A percentile compares a stretch with the other conserved stretches of the same genome.
Conservation (phyloP, 1,139 yeast species). For the Candida mesenterica region DNA sequence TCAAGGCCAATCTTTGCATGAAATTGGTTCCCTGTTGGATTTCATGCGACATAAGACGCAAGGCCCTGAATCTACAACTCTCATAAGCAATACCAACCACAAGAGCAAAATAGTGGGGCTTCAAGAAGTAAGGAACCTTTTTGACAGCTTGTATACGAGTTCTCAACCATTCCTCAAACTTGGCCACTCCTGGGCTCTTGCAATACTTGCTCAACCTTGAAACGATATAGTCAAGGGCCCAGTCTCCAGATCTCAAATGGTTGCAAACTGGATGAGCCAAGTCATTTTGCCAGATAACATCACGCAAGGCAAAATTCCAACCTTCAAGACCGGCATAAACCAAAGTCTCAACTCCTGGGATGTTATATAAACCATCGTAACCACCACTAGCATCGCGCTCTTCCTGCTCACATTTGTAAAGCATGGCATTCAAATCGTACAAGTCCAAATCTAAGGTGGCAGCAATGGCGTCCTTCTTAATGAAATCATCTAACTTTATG, state of each 20-base stretch:
- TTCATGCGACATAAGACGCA: conserved; percentile 52
- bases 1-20: conserved; percentile 74
- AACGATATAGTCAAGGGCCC: conserved; percentile 84
- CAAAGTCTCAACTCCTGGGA: conserved; percentile 72
- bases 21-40: conserved; percentile 67
- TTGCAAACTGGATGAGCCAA: conserved; percentile 81
- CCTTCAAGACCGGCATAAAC: conserved; percentile 93
- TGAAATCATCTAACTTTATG: conserved; percentile 55
- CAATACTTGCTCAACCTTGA: conserved; percentile 60
- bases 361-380: conserved; percentile 62
- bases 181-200: conserved; percentile 44
- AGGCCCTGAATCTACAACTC: conserved; percentile 69
- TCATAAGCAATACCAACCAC: conserved; percentile 79
- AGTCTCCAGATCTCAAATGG: conserved; percentile 76
- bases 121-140: conserved; percentile 69
- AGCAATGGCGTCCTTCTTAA: conserved; percentile 70
- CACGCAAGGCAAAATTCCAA: conserved; percentile 71
- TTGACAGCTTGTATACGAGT: conserved; percentile 65
- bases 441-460: conserved; percentile 63
- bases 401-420: conserved; percentile 82
- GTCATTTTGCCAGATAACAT: conserved; percentile 66
- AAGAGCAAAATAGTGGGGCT: conserved; percentile 85
- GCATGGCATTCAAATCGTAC: conserved; percentile 69
- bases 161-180: conserved; percentile 67
- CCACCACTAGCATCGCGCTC: conserved; percentile 82